Conservation (phyloP, 2,329 filamentous ascomycete genomes). For the Pseudocercospora ulei region DNA sequence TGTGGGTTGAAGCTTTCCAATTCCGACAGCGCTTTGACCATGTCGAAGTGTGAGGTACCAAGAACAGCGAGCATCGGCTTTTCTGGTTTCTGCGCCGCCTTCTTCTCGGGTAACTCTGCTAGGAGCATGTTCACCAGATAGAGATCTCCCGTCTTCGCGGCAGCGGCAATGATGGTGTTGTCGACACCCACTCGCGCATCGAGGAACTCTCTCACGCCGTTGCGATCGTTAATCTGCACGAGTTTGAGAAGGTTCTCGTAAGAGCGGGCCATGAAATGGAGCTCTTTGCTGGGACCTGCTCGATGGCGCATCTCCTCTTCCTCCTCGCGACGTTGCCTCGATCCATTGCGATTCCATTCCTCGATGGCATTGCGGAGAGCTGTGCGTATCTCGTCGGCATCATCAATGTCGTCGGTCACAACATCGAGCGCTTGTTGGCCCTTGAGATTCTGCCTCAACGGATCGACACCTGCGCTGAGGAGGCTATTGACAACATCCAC, state of each 20-base stretch:
- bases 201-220: constrained; percentile 43
- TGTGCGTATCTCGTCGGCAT: constrained; percentile 60
- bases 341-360: constrained; percentile 34
- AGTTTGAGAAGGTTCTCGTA: constrained; percentile 43
- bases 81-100: constrained; percentile 58
- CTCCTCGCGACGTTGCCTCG: constrained; percentile 46
- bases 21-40: constrained; percentile 50
- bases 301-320: constrained; percentile 39
- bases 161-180: constrained; percentile 78
- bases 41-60: constrained; percentile 73
- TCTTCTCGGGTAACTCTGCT: constrained; percentile 48
- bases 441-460: constrained; percentile 79
- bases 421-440: constrained; percentile 86
- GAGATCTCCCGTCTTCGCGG: constrained; percentile 83
- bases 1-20: constrained; percentile 66
- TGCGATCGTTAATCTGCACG: constrained; percentile 42
- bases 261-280: constrained; percentile 45
- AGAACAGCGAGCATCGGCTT: constrained; percentile 94
- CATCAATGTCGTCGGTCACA: constrained; percentile 66
- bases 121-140: constrained; percentile 67
- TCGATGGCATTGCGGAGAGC: constrained; percentile 40
- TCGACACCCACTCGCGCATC: constrained; percentile 46
- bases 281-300: constrained; percentile 33
- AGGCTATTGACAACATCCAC: constrained; percentile 77
- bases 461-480: constrained; percentile 79